These are phyloP conservation scores for Ascochyta fabae DNA, from an alignment of 2,329 filamentous ascomycete genomes.

Conservation along the genomic window DNA sequence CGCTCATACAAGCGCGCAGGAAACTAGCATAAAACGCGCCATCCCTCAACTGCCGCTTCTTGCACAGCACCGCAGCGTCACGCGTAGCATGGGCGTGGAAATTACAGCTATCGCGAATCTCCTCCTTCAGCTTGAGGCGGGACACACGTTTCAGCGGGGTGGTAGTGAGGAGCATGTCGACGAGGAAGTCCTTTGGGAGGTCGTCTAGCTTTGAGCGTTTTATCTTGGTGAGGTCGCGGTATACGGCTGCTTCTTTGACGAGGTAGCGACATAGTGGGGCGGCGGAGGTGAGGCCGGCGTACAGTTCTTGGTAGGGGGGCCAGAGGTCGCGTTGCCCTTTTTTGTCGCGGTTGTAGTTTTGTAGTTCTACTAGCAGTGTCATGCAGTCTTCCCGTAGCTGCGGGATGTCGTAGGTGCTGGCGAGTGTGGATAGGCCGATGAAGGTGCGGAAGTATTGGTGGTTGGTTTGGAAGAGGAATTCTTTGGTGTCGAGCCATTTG, in stretches of 20 bases:
- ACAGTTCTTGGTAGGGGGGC: conserved; percentile 13
- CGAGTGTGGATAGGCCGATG: conserved; percentile 23
- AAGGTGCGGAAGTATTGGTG: conserved; percentile 18
- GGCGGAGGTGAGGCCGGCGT: conserved; percentile 3
- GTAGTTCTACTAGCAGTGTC: conserved; percentile 14
- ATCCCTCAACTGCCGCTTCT: conserved; percentile 10
- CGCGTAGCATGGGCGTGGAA: conserved; percentile 17
- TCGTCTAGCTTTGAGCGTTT: conserved; percentile 11
- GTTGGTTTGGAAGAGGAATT: conserved; percentile 19
- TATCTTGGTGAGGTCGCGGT: conserved; percentile 13
- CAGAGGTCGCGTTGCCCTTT: conserved; percentile 7
- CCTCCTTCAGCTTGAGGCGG: conserved; percentile 14
- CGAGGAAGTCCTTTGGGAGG: conserved; percentile 17
- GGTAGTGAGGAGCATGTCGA: conserved; percentile 18
- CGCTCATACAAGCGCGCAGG: conserved; percentile 18
- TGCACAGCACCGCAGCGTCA: conserved; percentile 5
- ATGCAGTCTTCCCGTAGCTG: conserved; percentile 19
- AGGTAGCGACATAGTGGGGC: conserved; percentile 16
- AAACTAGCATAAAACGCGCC: conserved; percentile 16
- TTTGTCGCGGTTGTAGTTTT: conserved; percentile 18
- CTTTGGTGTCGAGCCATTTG: conserved; percentile 10
- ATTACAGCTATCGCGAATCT: conserved; percentile 13
- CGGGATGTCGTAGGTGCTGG: conserved; percentile 19
- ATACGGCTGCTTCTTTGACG: conserved; percentile 15
- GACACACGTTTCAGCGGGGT: conserved; percentile 14